Conservation (phyloP, 2,329 filamentous ascomycete genomes). For the Aureobasidium lini region DNA sequence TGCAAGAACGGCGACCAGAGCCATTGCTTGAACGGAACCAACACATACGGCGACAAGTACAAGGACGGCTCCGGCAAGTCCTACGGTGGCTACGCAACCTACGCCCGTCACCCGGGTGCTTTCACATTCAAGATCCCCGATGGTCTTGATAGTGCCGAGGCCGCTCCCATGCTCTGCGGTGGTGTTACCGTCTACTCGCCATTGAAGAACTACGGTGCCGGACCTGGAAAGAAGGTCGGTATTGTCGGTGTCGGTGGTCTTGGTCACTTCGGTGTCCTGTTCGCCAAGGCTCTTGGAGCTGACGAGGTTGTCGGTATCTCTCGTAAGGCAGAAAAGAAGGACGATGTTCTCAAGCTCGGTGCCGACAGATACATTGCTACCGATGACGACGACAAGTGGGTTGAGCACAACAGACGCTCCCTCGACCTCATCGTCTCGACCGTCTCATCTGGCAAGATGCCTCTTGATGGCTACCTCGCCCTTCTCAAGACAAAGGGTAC, state of each 20-base stretch:
- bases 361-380: conserved; percentile 51
- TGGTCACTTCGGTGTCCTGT: conserved; percentile 65
- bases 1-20: conserved; percentile 33
- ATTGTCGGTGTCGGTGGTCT: conserved; percentile 62
- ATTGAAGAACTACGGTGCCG: conserved; percentile 55
- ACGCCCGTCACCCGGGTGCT: conserved; percentile 46
- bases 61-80: conserved; percentile 44
- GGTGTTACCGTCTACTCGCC: conserved; percentile 67
- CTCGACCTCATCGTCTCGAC: conserved; percentile 54
- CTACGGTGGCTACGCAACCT: conserved; percentile 54
- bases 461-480: conserved; percentile 50
- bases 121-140: conserved; percentile 53
- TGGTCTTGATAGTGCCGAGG: conserved; percentile 38
- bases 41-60: conserved; percentile 26
- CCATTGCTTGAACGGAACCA: conserved; percentile 23
- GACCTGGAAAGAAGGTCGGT: conserved; percentile 60
- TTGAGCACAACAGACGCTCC: conserved; percentile 40
- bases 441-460: conserved; percentile 52
- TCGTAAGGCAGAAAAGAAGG: conserved; percentile 49
- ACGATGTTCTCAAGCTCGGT: conserved; percentile 53
- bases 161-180: conserved; percentile 66
- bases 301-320: conserved; percentile 59
- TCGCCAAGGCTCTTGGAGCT: conserved; percentile 59
- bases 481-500: conserved; percentile 52
- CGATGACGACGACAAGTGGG: conserved; percentile 50